Evolutionary conservation across 2,329 filamentous ascomycete species (phyloP), one percentile per base, ranked within the genome.

Genomic region (Hyphodiscus sp.): DNA sequence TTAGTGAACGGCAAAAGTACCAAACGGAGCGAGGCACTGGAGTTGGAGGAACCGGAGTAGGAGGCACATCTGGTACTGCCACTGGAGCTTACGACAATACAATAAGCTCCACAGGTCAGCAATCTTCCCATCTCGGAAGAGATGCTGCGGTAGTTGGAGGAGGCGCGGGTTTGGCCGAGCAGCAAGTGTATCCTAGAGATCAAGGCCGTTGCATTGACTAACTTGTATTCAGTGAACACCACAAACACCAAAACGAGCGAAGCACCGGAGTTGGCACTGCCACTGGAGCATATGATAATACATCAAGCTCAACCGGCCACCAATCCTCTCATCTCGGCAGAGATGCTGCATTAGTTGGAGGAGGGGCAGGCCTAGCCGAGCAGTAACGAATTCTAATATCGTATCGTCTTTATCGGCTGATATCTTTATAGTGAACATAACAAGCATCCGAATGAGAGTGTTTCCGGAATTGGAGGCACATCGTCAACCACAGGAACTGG

Each of bases 1-100:
- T 45, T 18, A 51, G 52, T 45, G 52, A 57, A n/a, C 33, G 45
- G 9, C 18, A 20, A 2, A 51, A 52, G n/a, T 45, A 51, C 42
- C 38, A 49, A 23, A 16, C 11, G 13, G n/a, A 41, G 11, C 16
- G 19, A 41, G 46, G 23, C 15, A 41, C 46, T 11, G 51, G 48
- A 11, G 20, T 11, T 7, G 45, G 10, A 26, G 45, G 45, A n/a
- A n/a, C 46, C 11, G 51, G 48, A 11, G 20, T 11, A 4, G 45
- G 10, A 26, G 45, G 45, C 8, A 26, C 7, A 7, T 29, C 45
- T 7, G 45, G 45, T 16, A 29, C 16, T n/a, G 5, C 33, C 33
- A 38, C 33, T 4, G 33, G 33, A 5, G 33, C 33, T 38, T 38
- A 38, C 11, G 33, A 38, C 13, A 38, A 38, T 13, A 38, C 33